These are phyloP conservation scores for Phytopythium oedochilum DNA, from an alignment of 352 stramenopile species.

Conservation along the genomic window DNA sequence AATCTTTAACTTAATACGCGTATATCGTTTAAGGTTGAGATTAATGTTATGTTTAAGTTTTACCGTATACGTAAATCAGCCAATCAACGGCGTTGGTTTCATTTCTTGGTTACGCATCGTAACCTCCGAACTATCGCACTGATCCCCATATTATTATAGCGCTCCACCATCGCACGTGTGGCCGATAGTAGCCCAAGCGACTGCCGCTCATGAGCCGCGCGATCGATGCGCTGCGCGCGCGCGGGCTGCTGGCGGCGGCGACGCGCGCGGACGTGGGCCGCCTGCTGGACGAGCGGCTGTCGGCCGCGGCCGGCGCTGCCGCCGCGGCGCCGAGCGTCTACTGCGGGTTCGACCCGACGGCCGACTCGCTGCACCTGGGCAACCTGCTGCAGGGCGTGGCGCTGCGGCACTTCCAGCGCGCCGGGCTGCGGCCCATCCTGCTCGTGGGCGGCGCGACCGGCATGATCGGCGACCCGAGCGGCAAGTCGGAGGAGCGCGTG, in stretches of 20 bases:
- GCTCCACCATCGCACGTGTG: neutral
- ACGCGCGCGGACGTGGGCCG: slow-evolving; percentile 59
- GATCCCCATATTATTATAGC: too few species aligned
- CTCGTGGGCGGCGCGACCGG: slow-evolving; percentile 85
- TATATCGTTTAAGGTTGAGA: too few species aligned
- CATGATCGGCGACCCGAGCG: slow-evolving; percentile 97
- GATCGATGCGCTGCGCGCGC: slow-evolving; percentile 47
- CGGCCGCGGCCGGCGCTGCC: neutral
- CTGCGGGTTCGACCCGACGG: slow-evolving; percentile 92
- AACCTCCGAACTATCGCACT: too few species aligned
- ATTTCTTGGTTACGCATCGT: too few species aligned
- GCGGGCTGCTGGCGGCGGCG: slow-evolving; percentile 70
- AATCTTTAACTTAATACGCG: too few species aligned
- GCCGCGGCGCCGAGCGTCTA: slow-evolving; percentile 51
- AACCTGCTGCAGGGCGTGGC: slow-evolving; percentile 87
- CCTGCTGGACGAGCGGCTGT: slow-evolving; percentile 49
- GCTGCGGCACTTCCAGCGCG: slow-evolving; percentile 84
- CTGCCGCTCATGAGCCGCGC: slow-evolving; percentile 79
- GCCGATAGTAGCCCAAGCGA: too few species aligned
- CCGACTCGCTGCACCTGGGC: slow-evolving; percentile 88
- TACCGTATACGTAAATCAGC: too few species aligned
- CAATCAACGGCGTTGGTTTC: too few species aligned
- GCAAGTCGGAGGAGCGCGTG: slow-evolving; percentile 96
- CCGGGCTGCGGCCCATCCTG: slow-evolving; percentile 89
- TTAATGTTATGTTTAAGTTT: too few species aligned